Evolutionary conservation across 345 rosid genomes (phyloP).

Genomic region (Salix purpurea): DNA sequence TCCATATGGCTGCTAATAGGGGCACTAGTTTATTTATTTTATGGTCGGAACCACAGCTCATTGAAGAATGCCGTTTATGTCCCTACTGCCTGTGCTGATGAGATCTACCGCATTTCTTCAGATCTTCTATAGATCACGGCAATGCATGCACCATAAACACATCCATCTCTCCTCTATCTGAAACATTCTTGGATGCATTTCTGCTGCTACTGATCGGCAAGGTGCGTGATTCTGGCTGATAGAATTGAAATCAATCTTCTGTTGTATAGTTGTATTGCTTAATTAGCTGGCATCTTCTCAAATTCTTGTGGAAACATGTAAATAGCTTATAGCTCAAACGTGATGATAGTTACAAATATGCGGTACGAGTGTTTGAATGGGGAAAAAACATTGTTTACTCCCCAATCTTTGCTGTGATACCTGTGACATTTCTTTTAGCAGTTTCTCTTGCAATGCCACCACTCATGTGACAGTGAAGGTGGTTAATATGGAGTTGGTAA

Average conservation of each 20-base stretch:
- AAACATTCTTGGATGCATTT: neutral
- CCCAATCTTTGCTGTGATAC: no score
- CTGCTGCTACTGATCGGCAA: neutral
- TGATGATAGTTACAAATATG: no score
- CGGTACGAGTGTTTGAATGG: no score
- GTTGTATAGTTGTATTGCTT: neutral
- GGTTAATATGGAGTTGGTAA: no score
- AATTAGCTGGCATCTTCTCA: neutral
- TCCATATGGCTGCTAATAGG: slow-evolving; percentile 68
- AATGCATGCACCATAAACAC: neutral
- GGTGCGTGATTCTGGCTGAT: neutral
- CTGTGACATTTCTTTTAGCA: no score
- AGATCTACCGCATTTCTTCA: slow-evolving; percentile 46
- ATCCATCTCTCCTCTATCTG: neutral
- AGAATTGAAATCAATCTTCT: neutral
- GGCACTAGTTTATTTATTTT: slow-evolving; percentile 54
- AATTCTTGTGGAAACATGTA: neutral
- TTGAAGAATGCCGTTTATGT: slow-evolving; percentile 64
- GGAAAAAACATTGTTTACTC: no score
- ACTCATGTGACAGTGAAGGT: no score
- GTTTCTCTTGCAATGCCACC: no score
- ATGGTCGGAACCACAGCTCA: slow-evolving; percentile 68
- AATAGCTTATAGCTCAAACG: neutral
- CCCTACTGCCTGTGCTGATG: slow-evolving; percentile 51
- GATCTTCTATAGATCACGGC: slow-evolving; percentile 21